Evolutionary conservation across 345 rosid genomes (phyloP).

Genomic region (Populus davidiana): DNA sequence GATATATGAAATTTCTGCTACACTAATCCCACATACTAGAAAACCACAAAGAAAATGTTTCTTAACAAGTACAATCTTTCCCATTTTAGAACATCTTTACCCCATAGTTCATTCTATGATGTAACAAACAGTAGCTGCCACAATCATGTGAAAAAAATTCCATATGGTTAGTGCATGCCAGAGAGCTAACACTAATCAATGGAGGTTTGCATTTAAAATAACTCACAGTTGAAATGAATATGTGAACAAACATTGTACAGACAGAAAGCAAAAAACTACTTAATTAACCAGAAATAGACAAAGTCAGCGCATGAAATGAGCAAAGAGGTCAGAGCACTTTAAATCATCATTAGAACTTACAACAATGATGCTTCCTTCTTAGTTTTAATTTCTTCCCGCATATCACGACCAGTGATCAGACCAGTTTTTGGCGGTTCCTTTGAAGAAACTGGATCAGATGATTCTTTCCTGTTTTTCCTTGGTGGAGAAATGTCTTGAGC

Average conservation of each 20-base stretch:
- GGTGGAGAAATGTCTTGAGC: slow-evolving; percentile 54
- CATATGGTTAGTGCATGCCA: background rate
- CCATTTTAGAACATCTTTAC: background rate
- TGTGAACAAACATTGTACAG: background rate
- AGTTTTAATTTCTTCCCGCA: slow-evolving; percentile 49
- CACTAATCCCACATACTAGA: background rate
- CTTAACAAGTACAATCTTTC: background rate
- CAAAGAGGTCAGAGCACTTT: background rate
- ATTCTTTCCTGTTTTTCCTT: slow-evolving; percentile 46
- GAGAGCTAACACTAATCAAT: background rate
- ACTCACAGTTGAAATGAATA: background rate
- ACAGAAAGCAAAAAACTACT: background rate
- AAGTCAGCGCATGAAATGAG: slow-evolving; percentile 2
- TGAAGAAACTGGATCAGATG: slow-evolving; percentile 30
- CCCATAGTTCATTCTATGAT: background rate
- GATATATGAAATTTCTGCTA: background rate
- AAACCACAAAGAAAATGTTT: background rate
- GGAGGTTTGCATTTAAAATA: background rate
- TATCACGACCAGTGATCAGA: slow-evolving; percentile 64
- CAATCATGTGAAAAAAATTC: background rate
- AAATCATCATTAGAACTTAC: slow-evolving; percentile 30
- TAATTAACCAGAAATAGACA: background rate
- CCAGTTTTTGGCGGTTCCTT: slow-evolving; percentile 57
- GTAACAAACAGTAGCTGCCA: background rate
- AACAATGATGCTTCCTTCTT: slow-evolving; percentile 58